A percentile compares a stretch with the other conserved stretches of the same genome.
Conservation (phyloP, 2,329 filamentous ascomycete species). For the Aspergillus hiratsukae region DNA sequence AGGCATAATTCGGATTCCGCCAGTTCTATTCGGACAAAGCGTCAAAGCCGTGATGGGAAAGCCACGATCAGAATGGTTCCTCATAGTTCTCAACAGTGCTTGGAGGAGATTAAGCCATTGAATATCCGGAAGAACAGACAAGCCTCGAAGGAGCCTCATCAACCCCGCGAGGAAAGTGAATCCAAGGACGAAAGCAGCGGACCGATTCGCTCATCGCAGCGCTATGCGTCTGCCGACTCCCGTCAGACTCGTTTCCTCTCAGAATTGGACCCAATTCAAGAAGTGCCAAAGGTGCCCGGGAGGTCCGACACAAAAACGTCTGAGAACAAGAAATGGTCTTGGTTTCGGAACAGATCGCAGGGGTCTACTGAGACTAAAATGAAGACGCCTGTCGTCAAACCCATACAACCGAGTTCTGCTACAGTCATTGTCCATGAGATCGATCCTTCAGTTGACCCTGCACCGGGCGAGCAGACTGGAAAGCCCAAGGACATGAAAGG, state of each 20-base stretch:
- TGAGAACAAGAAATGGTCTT: conserved; percentile 44
- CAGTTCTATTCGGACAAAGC: conserved; percentile 4
- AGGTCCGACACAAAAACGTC: conserved; percentile 16
- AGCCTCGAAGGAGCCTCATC: background rate
- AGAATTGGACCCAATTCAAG: conserved; percentile 42
- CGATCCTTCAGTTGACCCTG: conserved; percentile 11
- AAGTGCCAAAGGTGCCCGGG: conserved; percentile 34
- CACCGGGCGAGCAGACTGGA: background rate
- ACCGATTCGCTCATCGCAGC: background rate
- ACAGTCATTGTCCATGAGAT: conserved; percentile 25
- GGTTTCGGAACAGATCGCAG: conserved; percentile 39
- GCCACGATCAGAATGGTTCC: conserved; percentile 56
- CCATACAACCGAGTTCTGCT: conserved; percentile 21
- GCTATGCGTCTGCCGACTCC: conserved; percentile 19
- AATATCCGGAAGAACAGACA: conserved; percentile 49
- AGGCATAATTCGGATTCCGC: conserved; percentile 4
- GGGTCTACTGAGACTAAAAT: conserved; percentile 20
- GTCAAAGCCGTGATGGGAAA: conserved; percentile 22
- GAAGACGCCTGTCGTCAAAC: conserved; percentile 18
- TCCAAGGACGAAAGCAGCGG: background rate
- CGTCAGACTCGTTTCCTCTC: conserved; percentile 23
- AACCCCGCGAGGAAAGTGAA: conserved; percentile 5
- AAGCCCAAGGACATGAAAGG: conserved; percentile 2
- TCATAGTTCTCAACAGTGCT: conserved; percentile 45
- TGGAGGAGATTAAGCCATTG: conserved; percentile 47